Evolutionary conservation across 1,284 basidiomycete species (phyloP).

Genomic region (Taiwanofungus camphoratus): DNA sequence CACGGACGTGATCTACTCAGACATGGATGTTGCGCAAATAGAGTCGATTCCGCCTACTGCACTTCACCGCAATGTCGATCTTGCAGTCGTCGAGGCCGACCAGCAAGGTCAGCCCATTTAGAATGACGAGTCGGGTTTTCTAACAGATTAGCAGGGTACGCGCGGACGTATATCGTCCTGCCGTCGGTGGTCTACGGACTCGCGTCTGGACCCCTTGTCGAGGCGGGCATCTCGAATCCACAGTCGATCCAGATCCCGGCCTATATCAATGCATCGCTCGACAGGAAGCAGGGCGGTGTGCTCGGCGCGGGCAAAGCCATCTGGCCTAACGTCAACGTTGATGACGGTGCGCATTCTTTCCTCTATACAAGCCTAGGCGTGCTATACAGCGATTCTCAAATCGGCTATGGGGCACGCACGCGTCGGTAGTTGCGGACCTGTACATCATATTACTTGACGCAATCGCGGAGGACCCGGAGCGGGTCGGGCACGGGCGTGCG

Average conservation of each 20-base stretch:
- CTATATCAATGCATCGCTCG: constrained; percentile 24
- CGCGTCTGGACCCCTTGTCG: constrained; percentile 28
- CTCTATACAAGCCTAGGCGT: no score
- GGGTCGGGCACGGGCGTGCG: constrained; percentile 34
- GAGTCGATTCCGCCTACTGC: constrained; percentile 26
- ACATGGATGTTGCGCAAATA: constrained; percentile 27
- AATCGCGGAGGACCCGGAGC: constrained; percentile 2
- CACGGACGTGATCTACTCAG: constrained; percentile 25
- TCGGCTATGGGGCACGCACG: no score
- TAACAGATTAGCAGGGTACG: constrained; percentile 27
- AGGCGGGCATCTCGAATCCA: constrained; percentile 30
- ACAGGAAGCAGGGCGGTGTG: constrained; percentile 20
- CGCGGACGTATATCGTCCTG: constrained; percentile 31
- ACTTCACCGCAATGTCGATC: constrained; percentile 28
- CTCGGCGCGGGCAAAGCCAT: constrained; percentile 31
- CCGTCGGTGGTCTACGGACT: constrained; percentile 36
- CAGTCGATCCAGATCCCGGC: constrained; percentile 31
- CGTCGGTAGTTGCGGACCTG: constrained; percentile 19
- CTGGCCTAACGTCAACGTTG: constrained; percentile 40
- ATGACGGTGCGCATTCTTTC: constrained; percentile 31
- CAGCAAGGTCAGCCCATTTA: constrained; percentile 23
- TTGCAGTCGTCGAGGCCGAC: constrained; percentile 27
- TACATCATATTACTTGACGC: constrained; percentile 19
- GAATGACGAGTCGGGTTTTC: not conserved
- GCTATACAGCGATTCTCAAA: no score